A percentile compares a stretch with the other conserved stretches of the same genome.
These are phyloP conservation scores for Apophysomyces sp. DNA, from an alignment of 371 early-diverging fungal genomes.

Conservation along the genomic window DNA sequence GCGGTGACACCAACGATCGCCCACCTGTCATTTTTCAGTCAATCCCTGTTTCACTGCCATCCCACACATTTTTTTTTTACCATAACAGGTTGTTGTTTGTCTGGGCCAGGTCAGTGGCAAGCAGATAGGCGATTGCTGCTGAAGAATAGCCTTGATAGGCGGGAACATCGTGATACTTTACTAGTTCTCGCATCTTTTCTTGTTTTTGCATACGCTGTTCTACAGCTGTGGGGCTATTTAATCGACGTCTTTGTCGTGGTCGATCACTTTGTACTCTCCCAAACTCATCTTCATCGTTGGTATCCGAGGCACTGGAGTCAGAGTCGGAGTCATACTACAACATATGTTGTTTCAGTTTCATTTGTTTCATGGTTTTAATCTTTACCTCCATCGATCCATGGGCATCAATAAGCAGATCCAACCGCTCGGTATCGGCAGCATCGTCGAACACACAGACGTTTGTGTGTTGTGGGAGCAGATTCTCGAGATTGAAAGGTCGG, in stretches of 20 bases:
- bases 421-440: conserved; percentile 63
- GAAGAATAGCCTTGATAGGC: conserved; percentile 58
- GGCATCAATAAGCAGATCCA: conserved; percentile 63
- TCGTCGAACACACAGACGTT: conserved; percentile 81
- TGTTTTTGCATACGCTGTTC: conserved; percentile 16
- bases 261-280: conserved; percentile 17
- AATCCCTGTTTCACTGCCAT: not conserved
- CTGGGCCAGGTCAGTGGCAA: conserved; percentile 58
- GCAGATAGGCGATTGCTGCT: conserved; percentile 52
- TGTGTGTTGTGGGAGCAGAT: conserved; percentile 61
- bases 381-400: conserved; percentile 64
- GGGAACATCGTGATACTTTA: conserved; percentile 60
- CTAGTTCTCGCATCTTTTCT: conserved; percentile 33
- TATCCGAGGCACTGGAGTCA: conserved; percentile 11
- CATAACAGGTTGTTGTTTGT: conserved; percentile 63
- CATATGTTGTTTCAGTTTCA: conserved; percentile 10
- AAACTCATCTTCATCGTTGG: conserved; percentile 18
- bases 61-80: conserved; percentile 20
- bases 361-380: not conserved
- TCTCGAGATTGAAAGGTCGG: conserved; percentile 82
- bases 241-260: conserved; percentile 32
- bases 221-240: conserved; percentile 17
- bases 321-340: not conserved
- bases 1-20: conserved; percentile 73
- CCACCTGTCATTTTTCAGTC: conserved; percentile 38